Evolutionary conservation across 2,329 filamentous ascomycete genomes (phyloP), one percentile per base, ranked within the genome.

Genomic region (Aureobasidium sp.): DNA sequence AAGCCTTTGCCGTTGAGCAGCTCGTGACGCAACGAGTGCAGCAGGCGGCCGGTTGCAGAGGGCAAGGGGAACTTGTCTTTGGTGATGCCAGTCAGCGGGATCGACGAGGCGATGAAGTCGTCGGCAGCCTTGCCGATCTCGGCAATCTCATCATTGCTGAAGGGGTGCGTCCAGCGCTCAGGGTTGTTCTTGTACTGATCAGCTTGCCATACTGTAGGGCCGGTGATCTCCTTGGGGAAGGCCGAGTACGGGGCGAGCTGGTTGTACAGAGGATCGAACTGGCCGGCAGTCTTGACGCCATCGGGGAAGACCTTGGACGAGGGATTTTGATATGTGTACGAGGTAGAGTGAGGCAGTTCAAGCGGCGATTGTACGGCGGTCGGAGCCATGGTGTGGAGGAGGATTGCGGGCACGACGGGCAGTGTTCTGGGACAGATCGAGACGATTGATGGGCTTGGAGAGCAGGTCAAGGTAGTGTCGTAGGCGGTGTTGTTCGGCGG

Each of bases 1-100:
- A 96, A 96, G 17, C 91, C 91, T 70, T 94, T 94, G 66, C 90
- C 91, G 71, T 95, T 84, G 61, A 95, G 75, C n/a, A 89, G 77
- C 64, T 89, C 87, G 19, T 81, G 77, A 54, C 84, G 81, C 64
- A 90, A 79, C 2, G 79, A 73, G 6, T 72, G 74, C 19, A 90
- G 76, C 61, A 83, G 80, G 2, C 70, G 66, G 15, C 78, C 74
- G 9, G 78, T 75, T 42, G 90, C 79, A 15, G 60, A 53, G 2
- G 85, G 83, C 1, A 90, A 79, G 3, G 74, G 76, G 72, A 89
- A 90, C 70, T 84, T 85, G 37, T 74, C 75, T 77, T 85, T 81
- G 27, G 81, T 81, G 63, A 93, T 91, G 7, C 86, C 89, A 0
- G 88, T 91, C 67, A 93, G 74, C 0, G 87, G 86, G 1, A 78